Evolutionary conservation across 192 early-diverging fungal species (phyloP), one percentile per base, ranked within the genome.

Genomic region (Linnemannia exigua): DNA sequence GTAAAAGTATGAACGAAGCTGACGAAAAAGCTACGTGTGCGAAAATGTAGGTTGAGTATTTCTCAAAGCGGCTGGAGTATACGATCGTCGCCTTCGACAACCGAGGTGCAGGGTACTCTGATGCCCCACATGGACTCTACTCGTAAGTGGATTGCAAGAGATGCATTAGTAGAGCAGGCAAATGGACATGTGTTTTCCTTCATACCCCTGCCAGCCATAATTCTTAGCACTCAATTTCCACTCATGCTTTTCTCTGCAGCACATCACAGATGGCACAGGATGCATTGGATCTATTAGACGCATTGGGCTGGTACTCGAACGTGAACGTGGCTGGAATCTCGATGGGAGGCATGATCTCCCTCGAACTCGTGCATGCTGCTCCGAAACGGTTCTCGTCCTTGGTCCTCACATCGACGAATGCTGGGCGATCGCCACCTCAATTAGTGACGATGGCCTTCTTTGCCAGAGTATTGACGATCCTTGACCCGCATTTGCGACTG

Each of bases 301-400:
- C 91, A 20, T 74, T 96, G 15, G 93, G 91, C 0, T 97, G 96
- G 96, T 87, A 75, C 1, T 68, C 84, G 11, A 77, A 92, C 52
- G 88, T 96, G 28, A 93, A 95, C 74, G 25, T 96, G n/a, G 92
- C 93, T 41, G 96, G 96, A 3, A 84, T 96, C 11, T 95, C 94
- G 1, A 88, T 97, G 90, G 95, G 96, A 37, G 94, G 94, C 38
- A 97, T 96, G 96, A 93, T 97, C 69, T 86, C 94, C 1, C 92
- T 94, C 77, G 93, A 96, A 79, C 76, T 96, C 47, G 89, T 86
- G 6, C 41, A 89, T 36, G 74, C 89, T 63, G 82, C 88, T 14
- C 93, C 94, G 2, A 67, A 88, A 19, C 77, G 88, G 44, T 81
- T 97, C 54, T 72, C 74, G 5, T 91, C 92, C 8, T 37, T 94